These are phyloP conservation scores for Beauveria rudraprayagi DNA, from an alignment of 2,329 filamentous ascomycete genomes.

Conservation along the genomic window DNA sequence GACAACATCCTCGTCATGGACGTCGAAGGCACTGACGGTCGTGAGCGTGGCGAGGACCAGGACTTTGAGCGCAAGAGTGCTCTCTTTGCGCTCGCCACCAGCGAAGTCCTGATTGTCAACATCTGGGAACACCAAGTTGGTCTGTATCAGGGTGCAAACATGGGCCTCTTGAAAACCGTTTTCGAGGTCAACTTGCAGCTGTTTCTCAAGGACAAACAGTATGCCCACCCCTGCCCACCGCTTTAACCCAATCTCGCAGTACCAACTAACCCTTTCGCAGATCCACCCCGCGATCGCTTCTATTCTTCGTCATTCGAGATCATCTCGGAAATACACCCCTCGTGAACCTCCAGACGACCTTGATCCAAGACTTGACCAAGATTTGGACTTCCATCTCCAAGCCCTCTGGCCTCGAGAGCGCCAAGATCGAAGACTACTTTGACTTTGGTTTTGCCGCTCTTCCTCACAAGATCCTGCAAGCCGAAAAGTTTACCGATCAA, in stretches of 20 bases:
- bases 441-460: constrained; percentile 95
- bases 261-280: constrained; percentile 35
- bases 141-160: constrained; percentile 95
- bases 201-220: constrained; percentile 93
- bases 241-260: not conserved
- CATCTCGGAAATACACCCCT: constrained; percentile 89
- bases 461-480: constrained; percentile 93
- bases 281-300: constrained; percentile 77
- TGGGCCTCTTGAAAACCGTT: constrained; percentile 96
- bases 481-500: constrained; percentile 78
- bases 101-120: constrained; percentile 95
- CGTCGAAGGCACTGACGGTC: constrained; percentile 93
- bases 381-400: constrained; percentile 94
- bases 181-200: constrained; percentile 98
- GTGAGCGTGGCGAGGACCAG: constrained; percentile 94
- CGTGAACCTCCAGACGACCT: constrained; percentile 78
- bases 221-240: constrained; percentile 27
- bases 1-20: constrained; percentile 99
- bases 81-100: constrained; percentile 91
- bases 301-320: constrained; percentile 98
- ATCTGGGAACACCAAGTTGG: constrained; percentile 99
- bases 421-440: constrained; percentile 92
- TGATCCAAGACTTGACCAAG: constrained; percentile 82
- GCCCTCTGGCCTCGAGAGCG: constrained; percentile 77
- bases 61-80: constrained; percentile 99